Conservation (phyloP, 805 yeast genomes). For the Wickerhamiella kazuoi region DNA sequence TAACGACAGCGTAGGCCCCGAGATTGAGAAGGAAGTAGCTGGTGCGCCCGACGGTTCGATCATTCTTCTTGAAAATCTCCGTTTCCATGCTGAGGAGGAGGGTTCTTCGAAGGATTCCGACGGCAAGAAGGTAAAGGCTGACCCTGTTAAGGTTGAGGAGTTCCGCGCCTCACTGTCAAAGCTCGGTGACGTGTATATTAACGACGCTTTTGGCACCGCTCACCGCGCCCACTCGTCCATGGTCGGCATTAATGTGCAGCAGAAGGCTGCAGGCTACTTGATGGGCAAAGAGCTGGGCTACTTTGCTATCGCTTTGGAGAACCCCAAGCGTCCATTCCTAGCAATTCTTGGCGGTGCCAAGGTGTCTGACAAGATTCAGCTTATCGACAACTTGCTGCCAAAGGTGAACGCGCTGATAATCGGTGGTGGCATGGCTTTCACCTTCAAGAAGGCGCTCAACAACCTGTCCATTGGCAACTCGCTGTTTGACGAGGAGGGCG, state of each 20-base stretch:
- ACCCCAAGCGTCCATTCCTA: conserved; percentile 94
- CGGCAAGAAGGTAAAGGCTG: conserved; percentile 82
- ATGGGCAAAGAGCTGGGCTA: conserved; percentile 93
- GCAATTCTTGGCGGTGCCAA: conserved; percentile 99
- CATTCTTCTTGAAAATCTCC: conserved; percentile 85
- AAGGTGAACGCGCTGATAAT: conserved; percentile 87
- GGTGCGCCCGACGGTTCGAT: conserved; percentile 63
- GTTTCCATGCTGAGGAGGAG: conserved; percentile 83
- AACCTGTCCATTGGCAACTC: conserved; percentile 81
- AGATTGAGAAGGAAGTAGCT: conserved; percentile 67
- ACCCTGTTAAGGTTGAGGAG: conserved; percentile 59
- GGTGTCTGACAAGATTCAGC: conserved; percentile 96
- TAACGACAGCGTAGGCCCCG: conserved; percentile 79
- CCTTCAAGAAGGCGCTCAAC: conserved; percentile 87
- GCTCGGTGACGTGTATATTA: conserved; percentile 88
- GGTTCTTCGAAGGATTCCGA: conserved; percentile 87
- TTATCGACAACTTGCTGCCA: conserved; percentile 83
- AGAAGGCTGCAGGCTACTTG: conserved; percentile 97
- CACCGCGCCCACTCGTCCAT: conserved; percentile 99
- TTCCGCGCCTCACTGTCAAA: conserved; percentile 84
- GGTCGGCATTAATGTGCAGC: conserved; percentile 92
- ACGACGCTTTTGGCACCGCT: conserved; percentile 98
- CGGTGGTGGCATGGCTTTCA: conserved; percentile 99
- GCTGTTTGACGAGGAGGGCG: conserved; percentile 82
- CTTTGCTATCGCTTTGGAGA: conserved; percentile 96